A percentile compares a stretch with the other conserved stretches of the same genome.
Conservation (phyloP, 495 filamentous ascomycete species). For the Penicillium soppii region DNA sequence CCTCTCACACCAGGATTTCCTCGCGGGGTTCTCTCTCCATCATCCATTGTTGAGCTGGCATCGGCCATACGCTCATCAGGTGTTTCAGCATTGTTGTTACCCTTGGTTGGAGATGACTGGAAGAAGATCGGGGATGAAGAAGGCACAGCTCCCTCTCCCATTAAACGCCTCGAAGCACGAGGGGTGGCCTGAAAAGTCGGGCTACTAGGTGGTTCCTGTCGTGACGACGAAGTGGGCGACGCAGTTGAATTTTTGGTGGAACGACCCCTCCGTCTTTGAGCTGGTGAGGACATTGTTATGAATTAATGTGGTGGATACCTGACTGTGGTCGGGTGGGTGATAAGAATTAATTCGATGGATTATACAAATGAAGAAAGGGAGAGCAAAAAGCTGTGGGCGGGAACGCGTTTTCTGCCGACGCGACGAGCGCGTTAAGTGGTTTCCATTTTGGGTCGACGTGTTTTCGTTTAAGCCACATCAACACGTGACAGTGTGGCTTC, state of each 20-base stretch:
- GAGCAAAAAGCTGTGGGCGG: constrained; percentile 21
- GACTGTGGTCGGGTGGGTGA: constrained; percentile 7
- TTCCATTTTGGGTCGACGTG: constrained; percentile 34
- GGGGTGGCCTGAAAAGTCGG: constrained; percentile 42
- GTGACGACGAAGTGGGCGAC: constrained; percentile 43
- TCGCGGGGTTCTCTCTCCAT: constrained; percentile 73
- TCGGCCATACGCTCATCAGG: constrained; percentile 50
- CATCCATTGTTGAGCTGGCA: constrained; percentile 60
- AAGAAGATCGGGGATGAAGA: constrained; percentile 84
- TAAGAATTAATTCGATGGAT: constrained; percentile 7
- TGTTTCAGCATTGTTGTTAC: constrained; percentile 54
- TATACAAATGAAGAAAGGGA: constrained; percentile 20
- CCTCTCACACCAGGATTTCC: constrained; percentile 66
- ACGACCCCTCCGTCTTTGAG: constrained; percentile 42
- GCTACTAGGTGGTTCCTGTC: constrained; percentile 41
- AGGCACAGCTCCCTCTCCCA: constrained; percentile 37
- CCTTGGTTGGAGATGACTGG: constrained; percentile 70
- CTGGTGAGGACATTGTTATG: constrained; percentile 49
- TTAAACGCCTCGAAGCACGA: constrained; percentile 43
- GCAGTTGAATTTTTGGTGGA: constrained; percentile 41
- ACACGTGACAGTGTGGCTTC: not conserved
- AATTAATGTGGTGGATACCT: constrained; percentile 10
- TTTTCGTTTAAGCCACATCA: not conserved
- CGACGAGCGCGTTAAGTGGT: constrained; percentile 43
- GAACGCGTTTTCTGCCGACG: constrained; percentile 31